Percentiles rank a stretch among this genome's conserved stretches.
Conservation (phyloP, 2,329 filamentous ascomycete genomes). For the Beauveria sp. region DNA sequence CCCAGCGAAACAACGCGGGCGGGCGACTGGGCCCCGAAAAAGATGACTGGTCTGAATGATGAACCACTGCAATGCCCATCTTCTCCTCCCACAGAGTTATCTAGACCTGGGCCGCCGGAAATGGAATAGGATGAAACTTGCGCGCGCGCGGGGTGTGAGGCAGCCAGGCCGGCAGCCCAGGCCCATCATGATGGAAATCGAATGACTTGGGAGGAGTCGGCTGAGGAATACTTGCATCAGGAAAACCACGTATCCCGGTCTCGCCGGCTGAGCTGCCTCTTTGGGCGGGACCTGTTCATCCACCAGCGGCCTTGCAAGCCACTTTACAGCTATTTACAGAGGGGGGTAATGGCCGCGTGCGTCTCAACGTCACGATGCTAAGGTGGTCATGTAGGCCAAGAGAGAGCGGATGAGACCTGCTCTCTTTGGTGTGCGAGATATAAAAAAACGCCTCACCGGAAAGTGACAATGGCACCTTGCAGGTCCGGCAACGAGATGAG, state of each 20-base stretch:
- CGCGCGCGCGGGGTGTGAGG: neutral
- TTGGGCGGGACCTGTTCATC: neutral
- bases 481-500: no score
- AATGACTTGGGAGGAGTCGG: neutral
- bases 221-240: neutral
- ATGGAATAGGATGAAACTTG: constrained; percentile 1
- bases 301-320: neutral
- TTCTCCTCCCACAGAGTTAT: no score
- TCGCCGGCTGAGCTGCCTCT: constrained; percentile 1
- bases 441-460: no score
- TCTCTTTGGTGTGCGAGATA: no score
- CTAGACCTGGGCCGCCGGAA: neutral
- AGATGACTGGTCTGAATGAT: neutral
- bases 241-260: neutral
- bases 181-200: neutral
- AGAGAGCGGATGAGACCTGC: neutral
- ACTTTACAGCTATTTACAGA: neutral
- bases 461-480: no score
- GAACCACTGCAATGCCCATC: neutral
- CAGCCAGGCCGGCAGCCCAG: neutral
- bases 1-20: neutral
- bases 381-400: neutral
- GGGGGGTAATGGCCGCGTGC: neutral
- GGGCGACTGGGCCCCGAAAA: neutral
- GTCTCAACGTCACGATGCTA: neutral